These are phyloP conservation scores for Hanseniaspora vineae DNA, from an alignment of 805 yeast genomes.

Conservation along the genomic window DNA sequence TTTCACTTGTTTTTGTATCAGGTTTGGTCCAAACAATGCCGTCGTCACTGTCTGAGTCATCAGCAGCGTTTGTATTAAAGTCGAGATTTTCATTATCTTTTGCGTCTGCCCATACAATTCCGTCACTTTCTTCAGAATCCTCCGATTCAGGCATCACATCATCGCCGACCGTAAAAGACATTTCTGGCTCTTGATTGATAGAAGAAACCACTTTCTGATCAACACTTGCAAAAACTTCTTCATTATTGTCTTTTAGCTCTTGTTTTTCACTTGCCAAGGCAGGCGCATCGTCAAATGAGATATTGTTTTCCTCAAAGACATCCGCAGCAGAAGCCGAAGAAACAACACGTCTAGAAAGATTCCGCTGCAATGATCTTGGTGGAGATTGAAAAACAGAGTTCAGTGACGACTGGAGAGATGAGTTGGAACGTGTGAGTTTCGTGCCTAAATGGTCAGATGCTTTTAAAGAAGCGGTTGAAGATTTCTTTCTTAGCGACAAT, in stretches of 20 bases:
- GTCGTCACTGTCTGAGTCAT: constrained; percentile 5
- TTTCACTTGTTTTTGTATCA: too few relatives aligned
- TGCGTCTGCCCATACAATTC: constrained; percentile 6
- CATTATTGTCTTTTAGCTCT: too few relatives aligned
- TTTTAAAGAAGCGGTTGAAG: constrained; percentile 1
- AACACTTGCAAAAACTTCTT: background rate
- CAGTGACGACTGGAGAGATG: constrained; percentile 11
- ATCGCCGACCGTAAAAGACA: background rate
- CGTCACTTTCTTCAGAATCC: constrained; percentile 1
- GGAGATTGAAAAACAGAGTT: constrained; percentile 13
- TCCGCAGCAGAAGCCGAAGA: constrained; percentile 29
- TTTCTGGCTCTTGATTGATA: background rate
- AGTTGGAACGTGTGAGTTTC: constrained; percentile 13
- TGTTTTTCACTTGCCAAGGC: constrained; percentile 25
- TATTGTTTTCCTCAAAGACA: constrained; percentile 56
- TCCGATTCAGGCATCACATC: background rate
- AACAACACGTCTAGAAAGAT: constrained; percentile 22
- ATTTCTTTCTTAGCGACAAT: constrained; percentile 1
- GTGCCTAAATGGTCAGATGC: constrained; percentile 1
- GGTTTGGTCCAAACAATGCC: constrained; percentile 17
- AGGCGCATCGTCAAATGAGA: constrained; percentile 70
- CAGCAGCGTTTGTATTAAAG: too few relatives aligned
- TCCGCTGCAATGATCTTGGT: constrained; percentile 18
- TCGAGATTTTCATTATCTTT: background rate
- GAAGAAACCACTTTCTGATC: background rate